A percentile compares a stretch with the other conserved stretches of the same genome.
Conservation (phyloP, 257 asterid species). For the Rhazya stricta region DNA sequence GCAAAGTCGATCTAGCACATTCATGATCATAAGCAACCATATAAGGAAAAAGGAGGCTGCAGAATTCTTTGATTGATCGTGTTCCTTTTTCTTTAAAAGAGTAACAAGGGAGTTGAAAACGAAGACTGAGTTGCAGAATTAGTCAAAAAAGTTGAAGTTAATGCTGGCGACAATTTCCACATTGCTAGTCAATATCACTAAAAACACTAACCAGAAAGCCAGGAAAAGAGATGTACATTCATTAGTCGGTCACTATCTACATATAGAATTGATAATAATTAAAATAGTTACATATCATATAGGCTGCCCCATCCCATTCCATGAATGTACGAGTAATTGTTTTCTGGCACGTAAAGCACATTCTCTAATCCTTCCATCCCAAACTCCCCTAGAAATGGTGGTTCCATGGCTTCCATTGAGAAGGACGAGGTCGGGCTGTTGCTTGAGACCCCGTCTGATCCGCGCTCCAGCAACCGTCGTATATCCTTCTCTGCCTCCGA, state of each 20-base stretch:
- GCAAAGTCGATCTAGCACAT: neutral
- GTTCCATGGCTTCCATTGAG: conserved; percentile 32
- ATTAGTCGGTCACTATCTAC: conserved; percentile 19
- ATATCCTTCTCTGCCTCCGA: conserved; percentile 48
- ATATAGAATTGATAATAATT: neutral
- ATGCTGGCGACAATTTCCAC: neutral
- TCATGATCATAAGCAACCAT: neutral
- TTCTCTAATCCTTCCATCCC: conserved; percentile 43
- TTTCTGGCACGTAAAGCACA: conserved; percentile 31
- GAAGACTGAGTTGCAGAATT: neutral
- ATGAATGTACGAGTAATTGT: conserved; percentile 18
- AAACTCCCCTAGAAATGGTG: conserved; percentile 43
- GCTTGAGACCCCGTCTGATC: conserved; percentile 40
- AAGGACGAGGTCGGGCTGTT: conserved; percentile 51
- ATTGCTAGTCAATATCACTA: conserved; percentile 13
- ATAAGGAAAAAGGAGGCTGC: no score
- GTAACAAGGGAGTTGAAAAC: neutral
- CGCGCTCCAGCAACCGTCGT: conserved; percentile 28
- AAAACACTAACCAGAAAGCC: conserved; percentile 21
- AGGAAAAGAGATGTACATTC: conserved; percentile 23
- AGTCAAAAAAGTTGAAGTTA: neutral
- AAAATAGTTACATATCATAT: conserved; percentile 9
- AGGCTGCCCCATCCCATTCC: conserved; percentile 30
- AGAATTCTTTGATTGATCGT: no score
- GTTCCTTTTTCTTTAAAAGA: no score